phyloP scores from a whole-genome alignment of 768 basidiomycete species.

The Amanita phalloides region DNA sequence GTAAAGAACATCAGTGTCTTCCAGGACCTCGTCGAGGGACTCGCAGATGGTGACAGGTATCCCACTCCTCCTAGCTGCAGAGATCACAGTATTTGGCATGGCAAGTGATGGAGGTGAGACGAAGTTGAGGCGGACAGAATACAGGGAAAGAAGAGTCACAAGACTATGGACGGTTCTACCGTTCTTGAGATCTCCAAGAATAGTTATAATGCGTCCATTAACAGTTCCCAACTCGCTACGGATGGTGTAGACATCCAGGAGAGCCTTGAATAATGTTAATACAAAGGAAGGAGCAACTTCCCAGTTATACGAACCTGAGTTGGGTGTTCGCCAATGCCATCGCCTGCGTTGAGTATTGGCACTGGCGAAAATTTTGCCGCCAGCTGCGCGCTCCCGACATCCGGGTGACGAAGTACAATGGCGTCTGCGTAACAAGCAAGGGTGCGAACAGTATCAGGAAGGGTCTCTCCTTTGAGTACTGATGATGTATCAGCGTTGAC shows the following conservation, averaged over 20 bases:
- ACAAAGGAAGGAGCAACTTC: background rate
- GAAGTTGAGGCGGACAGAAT: constrained; percentile 92
- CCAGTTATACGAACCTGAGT: constrained; percentile 61
- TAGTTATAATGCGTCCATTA: constrained; percentile 87
- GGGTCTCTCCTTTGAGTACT: constrained; percentile 85
- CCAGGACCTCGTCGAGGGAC: constrained; percentile 84
- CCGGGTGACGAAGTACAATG: constrained; percentile 90
- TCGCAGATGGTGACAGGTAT: constrained; percentile 72
- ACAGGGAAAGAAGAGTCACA: constrained; percentile 83
- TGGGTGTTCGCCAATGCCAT: constrained; percentile 95
- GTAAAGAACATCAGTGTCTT: constrained; percentile 92
- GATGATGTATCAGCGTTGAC: constrained; percentile 76
- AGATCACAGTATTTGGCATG: constrained; percentile 83
- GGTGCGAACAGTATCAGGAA: constrained; percentile 90
- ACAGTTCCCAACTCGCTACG: constrained; percentile 97
- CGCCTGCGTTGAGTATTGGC: constrained; percentile 93
- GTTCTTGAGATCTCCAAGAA: constrained; percentile 95
- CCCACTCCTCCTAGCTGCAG: constrained; percentile 76
- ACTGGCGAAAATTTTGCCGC: constrained; percentile 97
- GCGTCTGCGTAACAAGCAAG: constrained; percentile 93
- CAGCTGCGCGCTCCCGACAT: constrained; percentile 84
- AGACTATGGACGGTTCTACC: constrained; percentile 96
- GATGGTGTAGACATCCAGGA: constrained; percentile 88
- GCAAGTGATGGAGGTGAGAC: constrained; percentile 79
- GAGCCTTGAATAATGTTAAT: constrained; percentile 36